A percentile compares a stretch with the other conserved stretches of the same genome.
Evolutionary conservation across 371 early-diverging fungal species (phyloP).

Genomic region (Smittium mucronatum): DNA sequence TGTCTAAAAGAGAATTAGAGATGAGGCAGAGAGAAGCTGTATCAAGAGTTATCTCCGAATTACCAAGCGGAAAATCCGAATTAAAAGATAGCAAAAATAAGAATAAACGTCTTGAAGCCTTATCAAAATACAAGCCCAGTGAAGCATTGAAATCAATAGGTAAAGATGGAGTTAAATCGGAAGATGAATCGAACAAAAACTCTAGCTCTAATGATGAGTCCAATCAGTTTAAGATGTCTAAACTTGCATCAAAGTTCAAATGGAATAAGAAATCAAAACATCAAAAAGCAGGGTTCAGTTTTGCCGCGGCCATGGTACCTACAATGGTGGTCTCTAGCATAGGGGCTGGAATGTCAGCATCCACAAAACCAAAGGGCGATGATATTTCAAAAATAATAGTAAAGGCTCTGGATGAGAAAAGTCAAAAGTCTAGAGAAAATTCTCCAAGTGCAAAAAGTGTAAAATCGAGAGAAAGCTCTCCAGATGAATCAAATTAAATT

Average conservation of each 20-base stretch:
- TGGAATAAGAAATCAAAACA: conserved; percentile 18
- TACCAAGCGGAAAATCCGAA: not conserved
- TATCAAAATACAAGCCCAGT: not conserved
- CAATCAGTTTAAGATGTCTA: conserved; percentile 3
- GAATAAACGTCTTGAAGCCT: not conserved
- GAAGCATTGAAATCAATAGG: not conserved
- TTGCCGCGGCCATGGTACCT: conserved; percentile 47
- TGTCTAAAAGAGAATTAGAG: not conserved
- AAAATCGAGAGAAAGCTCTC: no score
- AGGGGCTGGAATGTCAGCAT: conserved; percentile 40
- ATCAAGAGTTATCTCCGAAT: conserved; percentile 8
- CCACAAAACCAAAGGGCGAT: conserved; percentile 19
- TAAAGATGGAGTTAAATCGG: not conserved
- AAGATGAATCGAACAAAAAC: conserved; percentile 7
- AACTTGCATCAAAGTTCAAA: conserved; percentile 8
- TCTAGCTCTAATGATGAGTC: not conserved
- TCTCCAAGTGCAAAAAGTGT: not conserved
- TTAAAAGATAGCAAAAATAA: not conserved
- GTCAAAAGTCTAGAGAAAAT: not conserved
- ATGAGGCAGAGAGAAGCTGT: not conserved
- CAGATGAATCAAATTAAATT: no score
- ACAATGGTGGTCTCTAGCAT: conserved; percentile 48
- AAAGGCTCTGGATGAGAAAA: not conserved
- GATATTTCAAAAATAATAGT: not conserved
- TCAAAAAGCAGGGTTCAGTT: conserved; percentile 12